Conservation (phyloP, 176 grass and related monocot species). For the Elaeis guineensis region DNA sequence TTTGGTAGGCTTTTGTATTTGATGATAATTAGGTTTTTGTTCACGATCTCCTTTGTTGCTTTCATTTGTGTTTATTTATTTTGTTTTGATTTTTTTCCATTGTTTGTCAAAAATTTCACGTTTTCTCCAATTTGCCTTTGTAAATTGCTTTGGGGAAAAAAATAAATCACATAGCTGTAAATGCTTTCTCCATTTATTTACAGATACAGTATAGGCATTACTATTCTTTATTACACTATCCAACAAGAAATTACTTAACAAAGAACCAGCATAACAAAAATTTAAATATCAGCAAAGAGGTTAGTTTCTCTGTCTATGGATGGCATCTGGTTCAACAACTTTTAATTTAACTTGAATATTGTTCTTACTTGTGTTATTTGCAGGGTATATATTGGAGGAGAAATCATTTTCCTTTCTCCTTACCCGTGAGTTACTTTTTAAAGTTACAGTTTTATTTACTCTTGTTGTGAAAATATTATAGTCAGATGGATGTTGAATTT, state of each 20-base stretch:
- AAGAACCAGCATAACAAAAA: slow-evolving; percentile 30
- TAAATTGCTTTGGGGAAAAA: too few relatives aligned
- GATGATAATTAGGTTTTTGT: too few relatives aligned
- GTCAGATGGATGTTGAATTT: too few relatives aligned
- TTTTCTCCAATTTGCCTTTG: too few relatives aligned
- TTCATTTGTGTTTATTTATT: too few relatives aligned
- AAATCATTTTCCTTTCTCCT: slow-evolving; percentile 20
- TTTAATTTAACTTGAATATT: neutral
- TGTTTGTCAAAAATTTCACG: too few relatives aligned
- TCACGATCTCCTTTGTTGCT: too few relatives aligned
- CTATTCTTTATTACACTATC: slow-evolving; percentile 23
- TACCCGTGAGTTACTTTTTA: slow-evolving; percentile 63
- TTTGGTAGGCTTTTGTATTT: too few relatives aligned
- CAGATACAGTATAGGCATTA: slow-evolving; percentile 25
- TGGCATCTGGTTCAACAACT: slow-evolving; percentile 4
- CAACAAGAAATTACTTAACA: slow-evolving; percentile 31
- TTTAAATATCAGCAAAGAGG: slow-evolving; percentile 42
- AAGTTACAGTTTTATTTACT: too few relatives aligned
- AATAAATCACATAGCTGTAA: neutral
- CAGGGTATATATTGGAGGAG: slow-evolving; percentile 47
- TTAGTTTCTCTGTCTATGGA: slow-evolving; percentile 19
- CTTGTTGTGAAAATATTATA: too few relatives aligned
- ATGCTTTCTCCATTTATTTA: neutral
- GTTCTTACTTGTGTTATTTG: slow-evolving; percentile 9
- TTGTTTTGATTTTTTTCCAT: too few relatives aligned